Base-by-base conservation (phyloP, 2,329 filamentous ascomycete genomes). In the Aspergillus sp. region DNA sequence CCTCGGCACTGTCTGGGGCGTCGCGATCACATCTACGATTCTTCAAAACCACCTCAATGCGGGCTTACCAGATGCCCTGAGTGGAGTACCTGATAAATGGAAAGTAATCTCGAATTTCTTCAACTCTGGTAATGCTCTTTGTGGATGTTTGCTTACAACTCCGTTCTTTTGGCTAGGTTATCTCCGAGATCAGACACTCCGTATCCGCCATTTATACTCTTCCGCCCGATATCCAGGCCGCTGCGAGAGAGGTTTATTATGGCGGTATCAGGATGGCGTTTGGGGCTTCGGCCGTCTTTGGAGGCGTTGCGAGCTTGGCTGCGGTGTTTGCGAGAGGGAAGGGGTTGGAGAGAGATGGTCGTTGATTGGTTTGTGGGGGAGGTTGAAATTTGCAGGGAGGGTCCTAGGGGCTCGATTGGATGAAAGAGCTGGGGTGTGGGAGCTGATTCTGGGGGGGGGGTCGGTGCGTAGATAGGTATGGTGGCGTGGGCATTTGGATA, bases 1-100 rank as follows among this genome's bases (percentile, higher is more conserved):
- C 0, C 74, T 89, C 3, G 86, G 86, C 2, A 84, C 82, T 0
- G 85, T 89, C 16, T 88, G 85, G 81, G 86, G 86, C 10, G 86
- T 89, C 1, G 85, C 86, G 0, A 77, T 85, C 39, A 85, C 85
- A 0, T 86, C 85, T 9, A 81, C 85, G 6, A 85, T 89, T 49
- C 78, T 87, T 36, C 86, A 89, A 72, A 88, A 85, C 58, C 84
- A 82, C 57, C 78, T 89, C 63, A 84, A 79, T 65, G 74, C 80
- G 65, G 78, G 80, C 61, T 77, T 89, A 26, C 81, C 82, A 5
- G 73, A 76, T 61, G 84, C 80, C 64, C 74, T 88, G 71, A 78
- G 75, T 67, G 81, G 80, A 69, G 75, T 87, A 69, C 78, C 82
- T 61, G 78, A 87, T 64, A 87, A 85, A 80, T 81, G 79, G 74